Conservation (phyloP, 495 filamentous ascomycete genomes). For the Immersiella caudata region DNA sequence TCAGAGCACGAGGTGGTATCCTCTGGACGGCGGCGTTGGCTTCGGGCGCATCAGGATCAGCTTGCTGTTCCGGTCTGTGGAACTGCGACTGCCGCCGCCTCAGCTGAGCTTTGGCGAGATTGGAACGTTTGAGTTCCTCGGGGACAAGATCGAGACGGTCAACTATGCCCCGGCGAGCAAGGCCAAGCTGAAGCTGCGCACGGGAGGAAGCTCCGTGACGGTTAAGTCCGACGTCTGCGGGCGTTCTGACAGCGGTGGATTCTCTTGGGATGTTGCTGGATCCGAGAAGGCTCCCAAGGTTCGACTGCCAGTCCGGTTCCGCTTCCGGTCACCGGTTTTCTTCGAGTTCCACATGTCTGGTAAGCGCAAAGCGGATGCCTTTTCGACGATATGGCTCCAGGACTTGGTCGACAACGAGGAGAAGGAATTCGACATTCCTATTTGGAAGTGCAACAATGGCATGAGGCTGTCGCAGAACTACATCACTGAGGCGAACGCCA, state of each 20-base stretch:
- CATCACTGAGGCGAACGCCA: slow-evolving; percentile 72
- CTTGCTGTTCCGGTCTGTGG: slow-evolving; percentile 81
- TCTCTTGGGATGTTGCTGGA: slow-evolving; percentile 69
- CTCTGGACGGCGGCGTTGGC: slow-evolving; percentile 65
- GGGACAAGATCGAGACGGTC: slow-evolving; percentile 62
- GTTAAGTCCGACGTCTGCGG: slow-evolving; percentile 62
- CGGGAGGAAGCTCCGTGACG: slow-evolving; percentile 79
- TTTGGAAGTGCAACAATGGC: slow-evolving; percentile 77
- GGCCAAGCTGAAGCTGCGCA: slow-evolving; percentile 79
- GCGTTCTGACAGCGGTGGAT: slow-evolving; percentile 58
- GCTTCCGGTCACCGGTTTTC: slow-evolving; percentile 84
- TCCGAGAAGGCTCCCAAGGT: slow-evolving; percentile 54
- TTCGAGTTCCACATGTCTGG: slow-evolving; percentile 77
- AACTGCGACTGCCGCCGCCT: slow-evolving; percentile 75
- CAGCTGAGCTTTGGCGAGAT: slow-evolving; percentile 87
- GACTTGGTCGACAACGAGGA: slow-evolving; percentile 79
- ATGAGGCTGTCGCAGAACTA: slow-evolving; percentile 86
- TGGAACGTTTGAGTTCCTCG: slow-evolving; percentile 85
- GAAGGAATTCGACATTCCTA: slow-evolving; percentile 75
- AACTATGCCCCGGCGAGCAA: slow-evolving; percentile 63
- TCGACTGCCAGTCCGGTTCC: slow-evolving; percentile 83
- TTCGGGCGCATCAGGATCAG: slow-evolving; percentile 92
- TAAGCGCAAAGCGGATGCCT: slow-evolving; percentile 69
- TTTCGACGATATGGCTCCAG: slow-evolving; percentile 83
- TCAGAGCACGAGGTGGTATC: slow-evolving; percentile 68